Base-by-base conservation (phyloP, 345 rosid genomes). In the Ailanthus altissimus region DNA sequence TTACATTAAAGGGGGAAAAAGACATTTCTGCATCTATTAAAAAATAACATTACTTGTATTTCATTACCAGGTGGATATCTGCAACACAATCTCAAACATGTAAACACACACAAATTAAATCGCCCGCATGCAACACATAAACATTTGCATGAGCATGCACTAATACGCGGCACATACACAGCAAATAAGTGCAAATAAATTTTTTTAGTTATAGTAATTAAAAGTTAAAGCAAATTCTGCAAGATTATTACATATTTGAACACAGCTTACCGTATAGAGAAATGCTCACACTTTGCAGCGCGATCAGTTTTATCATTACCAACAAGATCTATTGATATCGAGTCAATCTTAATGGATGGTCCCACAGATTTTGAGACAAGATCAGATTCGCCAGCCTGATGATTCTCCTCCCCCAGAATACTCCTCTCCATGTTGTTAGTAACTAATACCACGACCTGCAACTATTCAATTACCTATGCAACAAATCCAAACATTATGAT, bases 221-320 rank as follows among this genome's bases (percentile, higher is more conserved):
- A 47, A 70, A 53, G 40, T 54, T 64, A 16, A 36, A 61, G 53
- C 50, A 18, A 60, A 69, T n/a, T 25, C 21, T 38, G 56, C 4
- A 62, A 8, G 42, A 74, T 58, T 7, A 70, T 11, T 5, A 71
- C 67, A 68, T 28, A 74, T 43, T 20, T 38, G 62, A 72, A 56
- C 54, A 72, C 68, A 28, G 75, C 90, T 85, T 83, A 92, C 97
- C 94, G 88, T 78, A 92, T 80, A n/a, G 97, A 87, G 81, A 92
- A 92, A 73, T 87, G 90, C 60, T 87, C 81, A 77, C 95, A 92
- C 49, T 78, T 88, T 56, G 61, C 83, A 58, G 45, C 76, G 38
- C 3, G 38, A 73, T 77, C 77, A 77, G 18, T 77, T 80, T 82
- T 84, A 36, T 81, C 78, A 56, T 82, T 83, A 59, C 53, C 77